phyloP scores from a whole-genome alignment of 2,329 filamentous ascomycete genomes.

The Pseudogymnoascus sp. region DNA sequence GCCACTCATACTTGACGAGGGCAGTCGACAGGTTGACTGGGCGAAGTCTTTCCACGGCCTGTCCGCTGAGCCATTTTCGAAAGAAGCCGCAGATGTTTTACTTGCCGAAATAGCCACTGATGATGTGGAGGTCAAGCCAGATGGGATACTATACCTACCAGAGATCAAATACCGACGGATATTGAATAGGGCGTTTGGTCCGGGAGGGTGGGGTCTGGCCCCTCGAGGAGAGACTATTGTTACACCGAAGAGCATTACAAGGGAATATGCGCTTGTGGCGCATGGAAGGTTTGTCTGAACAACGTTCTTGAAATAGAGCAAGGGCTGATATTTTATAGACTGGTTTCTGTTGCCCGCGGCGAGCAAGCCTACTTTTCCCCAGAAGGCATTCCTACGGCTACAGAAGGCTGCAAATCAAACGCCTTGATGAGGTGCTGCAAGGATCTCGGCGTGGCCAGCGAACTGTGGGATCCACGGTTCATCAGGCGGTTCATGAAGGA shows the following conservation, averaged over 20 bases:
- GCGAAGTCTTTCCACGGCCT: constrained; percentile 65
- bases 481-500: constrained; percentile 74
- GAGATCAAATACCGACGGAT: constrained; percentile 97
- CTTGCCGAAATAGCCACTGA: constrained; percentile 56
- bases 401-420: constrained; percentile 96
- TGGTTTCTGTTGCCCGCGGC: constrained; percentile 85
- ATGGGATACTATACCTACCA: constrained; percentile 91
- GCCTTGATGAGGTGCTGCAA: constrained; percentile 98
- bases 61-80: constrained; percentile 54
- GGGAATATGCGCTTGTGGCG: constrained; percentile 87
- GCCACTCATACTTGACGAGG: constrained; percentile 39
- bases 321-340: constrained; percentile 43
- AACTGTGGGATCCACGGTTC: constrained; percentile 93
- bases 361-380: constrained; percentile 90
- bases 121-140: constrained; percentile 95
- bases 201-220: constrained; percentile 90
- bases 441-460: constrained; percentile 86
- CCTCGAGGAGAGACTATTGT: constrained; percentile 73
- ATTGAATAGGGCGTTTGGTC: constrained; percentile 84
- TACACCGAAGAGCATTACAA: constrained; percentile 52
- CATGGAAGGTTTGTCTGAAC: constrained; percentile 64
- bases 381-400: constrained; percentile 85
- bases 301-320: neutral
- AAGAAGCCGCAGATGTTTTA: constrained; percentile 55
- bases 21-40: constrained; percentile 59